These are phyloP conservation scores for Cydonia oblonga DNA, from an alignment of 331 rosid species.

Conservation along the genomic window DNA sequence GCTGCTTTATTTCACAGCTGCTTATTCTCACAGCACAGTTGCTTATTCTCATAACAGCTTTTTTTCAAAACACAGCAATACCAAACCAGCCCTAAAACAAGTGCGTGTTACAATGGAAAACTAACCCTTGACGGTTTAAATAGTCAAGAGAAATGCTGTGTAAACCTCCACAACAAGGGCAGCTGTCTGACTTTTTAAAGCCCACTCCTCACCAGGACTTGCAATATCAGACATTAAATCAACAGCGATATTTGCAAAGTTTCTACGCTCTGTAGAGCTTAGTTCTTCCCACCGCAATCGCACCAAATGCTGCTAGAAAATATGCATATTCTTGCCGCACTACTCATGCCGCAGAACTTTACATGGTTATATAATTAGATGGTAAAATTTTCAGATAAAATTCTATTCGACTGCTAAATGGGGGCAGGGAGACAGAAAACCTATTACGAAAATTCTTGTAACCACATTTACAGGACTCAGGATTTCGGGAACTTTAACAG, in stretches of 20 bases:
- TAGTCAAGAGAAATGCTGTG: constrained; percentile 3
- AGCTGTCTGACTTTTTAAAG: constrained; percentile 92
- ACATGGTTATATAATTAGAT: not conserved
- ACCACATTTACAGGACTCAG: not conserved
- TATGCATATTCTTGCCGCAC: not conserved
- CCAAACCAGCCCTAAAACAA: not conserved
- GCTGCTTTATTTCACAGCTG: too few species aligned
- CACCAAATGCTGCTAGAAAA: constrained; percentile 69
- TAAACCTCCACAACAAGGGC: constrained; percentile 96
- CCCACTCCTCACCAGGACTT: constrained; percentile 81
- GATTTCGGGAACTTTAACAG: not conserved
- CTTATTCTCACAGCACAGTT: too few species aligned
- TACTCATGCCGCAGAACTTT: not conserved
- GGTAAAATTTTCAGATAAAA: not conserved
- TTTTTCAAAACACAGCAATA: too few species aligned
- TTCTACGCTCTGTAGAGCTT: constrained; percentile 46
- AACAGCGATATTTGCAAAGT: constrained; percentile 59
- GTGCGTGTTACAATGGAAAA: not conserved
- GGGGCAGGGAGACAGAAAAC: not conserved
- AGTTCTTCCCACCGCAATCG: constrained; percentile 92
- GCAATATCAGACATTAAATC: constrained; percentile 83
- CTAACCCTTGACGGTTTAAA: constrained; percentile 8
- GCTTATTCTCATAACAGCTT: too few species aligned
- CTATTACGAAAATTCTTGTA: not conserved
- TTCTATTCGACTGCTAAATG: not conserved